These are phyloP conservation scores for Mangifera indica DNA, from an alignment of 345 rosid species.

Conservation along the genomic window DNA sequence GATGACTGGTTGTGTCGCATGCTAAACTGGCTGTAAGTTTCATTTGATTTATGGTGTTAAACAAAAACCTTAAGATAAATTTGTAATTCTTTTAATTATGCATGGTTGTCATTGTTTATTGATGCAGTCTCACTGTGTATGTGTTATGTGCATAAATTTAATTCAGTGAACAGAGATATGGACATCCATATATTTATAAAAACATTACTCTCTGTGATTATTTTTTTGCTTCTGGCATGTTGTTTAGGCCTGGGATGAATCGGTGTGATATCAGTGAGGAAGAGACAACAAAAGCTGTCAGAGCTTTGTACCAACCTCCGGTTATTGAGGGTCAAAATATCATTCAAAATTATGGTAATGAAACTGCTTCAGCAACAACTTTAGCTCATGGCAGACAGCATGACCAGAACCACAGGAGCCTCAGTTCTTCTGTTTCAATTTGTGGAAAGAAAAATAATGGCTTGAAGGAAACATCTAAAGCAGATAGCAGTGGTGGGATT, in stretches of 20 bases:
- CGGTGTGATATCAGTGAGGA: constrained; percentile 44
- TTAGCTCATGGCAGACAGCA: constrained; percentile 23
- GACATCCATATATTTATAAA: not conserved
- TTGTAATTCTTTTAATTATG: not conserved
- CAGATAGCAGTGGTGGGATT: constrained; percentile 19
- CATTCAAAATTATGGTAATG: constrained; percentile 34
- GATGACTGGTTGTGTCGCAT: constrained; percentile 74
- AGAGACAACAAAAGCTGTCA: constrained; percentile 42
- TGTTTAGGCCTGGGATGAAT: constrained; percentile 50
- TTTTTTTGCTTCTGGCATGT: constrained; percentile 22
- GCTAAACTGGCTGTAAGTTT: constrained; percentile 85
- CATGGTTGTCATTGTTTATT: not conserved
- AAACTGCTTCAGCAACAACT: constrained; percentile 23
- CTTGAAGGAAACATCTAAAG: constrained; percentile 31
- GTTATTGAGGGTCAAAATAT: constrained; percentile 24
- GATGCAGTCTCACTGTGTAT: not conserved
- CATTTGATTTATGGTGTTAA: not conserved
- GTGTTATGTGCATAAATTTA: constrained; percentile 5
- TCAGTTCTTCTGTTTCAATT: constrained; percentile 23
- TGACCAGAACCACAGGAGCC: constrained; percentile 22
- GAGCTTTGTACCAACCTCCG: constrained; percentile 28
- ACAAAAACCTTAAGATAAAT: not conserved
- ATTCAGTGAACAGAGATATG: not conserved
- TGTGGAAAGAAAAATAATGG: constrained; percentile 32
- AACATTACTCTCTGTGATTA: constrained; percentile 13